Percentiles rank a stretch among this genome's conserved stretches.
phyloP scores from a whole-genome alignment of 257 asterid species.

The Przewalskia tangutica region DNA sequence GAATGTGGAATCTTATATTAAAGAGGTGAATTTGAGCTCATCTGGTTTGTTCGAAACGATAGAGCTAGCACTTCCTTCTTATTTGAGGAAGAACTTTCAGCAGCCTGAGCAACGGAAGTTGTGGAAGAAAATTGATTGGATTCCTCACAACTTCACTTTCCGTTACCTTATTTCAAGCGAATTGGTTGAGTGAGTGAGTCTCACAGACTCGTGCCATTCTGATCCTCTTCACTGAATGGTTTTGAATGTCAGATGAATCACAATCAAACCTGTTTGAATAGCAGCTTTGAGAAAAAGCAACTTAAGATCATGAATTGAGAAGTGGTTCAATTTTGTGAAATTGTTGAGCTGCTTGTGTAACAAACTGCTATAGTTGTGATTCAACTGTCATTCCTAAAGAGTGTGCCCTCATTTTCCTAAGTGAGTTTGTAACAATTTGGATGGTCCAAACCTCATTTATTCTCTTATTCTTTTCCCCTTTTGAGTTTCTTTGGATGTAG shows the following conservation, averaged over 20 bases:
- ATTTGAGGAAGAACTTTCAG: constrained; percentile 18
- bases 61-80: constrained; percentile 40
- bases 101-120: constrained; percentile 32
- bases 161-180: constrained; percentile 51
- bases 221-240: background rate
- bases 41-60: constrained; percentile 40
- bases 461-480: background rate
- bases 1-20: constrained; percentile 51
- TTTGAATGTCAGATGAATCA: constrained; percentile 38
- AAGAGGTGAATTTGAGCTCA: constrained; percentile 47
- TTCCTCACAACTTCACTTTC: constrained; percentile 63
- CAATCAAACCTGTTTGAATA: background rate
- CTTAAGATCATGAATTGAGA: background rate
- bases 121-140: constrained; percentile 56
- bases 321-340: background rate
- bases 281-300: background rate
- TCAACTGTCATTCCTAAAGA: constrained; percentile 29
- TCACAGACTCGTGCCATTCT: background rate
- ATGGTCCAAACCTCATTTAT: background rate
- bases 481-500: background rate
- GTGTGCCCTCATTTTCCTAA: background rate
- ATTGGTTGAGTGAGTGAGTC: constrained; percentile 16
- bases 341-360: background rate
- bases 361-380: constrained; percentile 12
- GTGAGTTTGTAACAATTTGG: background rate